Conservation (phyloP, 306 rosid species). For the Trifolium fragiferum region DNA sequence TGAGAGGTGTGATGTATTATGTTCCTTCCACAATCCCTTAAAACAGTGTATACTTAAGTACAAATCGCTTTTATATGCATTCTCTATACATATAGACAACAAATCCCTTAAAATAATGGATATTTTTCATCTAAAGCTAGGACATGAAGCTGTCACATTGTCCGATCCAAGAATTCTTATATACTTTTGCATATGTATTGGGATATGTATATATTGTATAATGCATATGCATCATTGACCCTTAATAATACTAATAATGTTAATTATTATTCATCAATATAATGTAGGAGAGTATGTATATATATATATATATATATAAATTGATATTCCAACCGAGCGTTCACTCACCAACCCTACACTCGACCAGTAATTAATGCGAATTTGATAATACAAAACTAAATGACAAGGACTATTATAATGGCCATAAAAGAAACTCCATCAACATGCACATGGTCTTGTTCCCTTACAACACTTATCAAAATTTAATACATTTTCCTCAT, state of each 20-base stretch:
- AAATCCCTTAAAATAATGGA: constrained; percentile 55
- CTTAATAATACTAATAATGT: not conserved
- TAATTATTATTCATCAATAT: not conserved
- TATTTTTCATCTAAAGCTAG: constrained; percentile 49
- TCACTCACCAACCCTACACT: constrained; percentile 55
- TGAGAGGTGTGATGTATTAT: constrained; percentile 3
- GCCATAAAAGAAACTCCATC: constrained; percentile 60
- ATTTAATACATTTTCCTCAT: constrained; percentile 46
- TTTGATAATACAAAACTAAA: constrained; percentile 45
- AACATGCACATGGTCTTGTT: constrained; percentile 90
- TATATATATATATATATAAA: constrained; percentile 11
- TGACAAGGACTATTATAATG: constrained; percentile 49
- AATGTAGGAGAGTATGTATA: not conserved
- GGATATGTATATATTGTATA: constrained; percentile 1
- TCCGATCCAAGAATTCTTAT: constrained; percentile 68
- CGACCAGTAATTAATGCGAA: constrained; percentile 46
- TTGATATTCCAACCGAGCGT: constrained; percentile 47
- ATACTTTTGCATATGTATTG: constrained; percentile 28
- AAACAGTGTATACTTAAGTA: constrained; percentile 37
- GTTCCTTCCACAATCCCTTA: constrained; percentile 10
- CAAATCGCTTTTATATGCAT: constrained; percentile 33
- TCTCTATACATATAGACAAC: constrained; percentile 18
- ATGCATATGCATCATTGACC: constrained; percentile 30
- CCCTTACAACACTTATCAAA: constrained; percentile 57
- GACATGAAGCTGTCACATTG: constrained; percentile 65